Base-by-base conservation (phyloP, 306 rosid genomes). In the Vicia villosa region DNA sequence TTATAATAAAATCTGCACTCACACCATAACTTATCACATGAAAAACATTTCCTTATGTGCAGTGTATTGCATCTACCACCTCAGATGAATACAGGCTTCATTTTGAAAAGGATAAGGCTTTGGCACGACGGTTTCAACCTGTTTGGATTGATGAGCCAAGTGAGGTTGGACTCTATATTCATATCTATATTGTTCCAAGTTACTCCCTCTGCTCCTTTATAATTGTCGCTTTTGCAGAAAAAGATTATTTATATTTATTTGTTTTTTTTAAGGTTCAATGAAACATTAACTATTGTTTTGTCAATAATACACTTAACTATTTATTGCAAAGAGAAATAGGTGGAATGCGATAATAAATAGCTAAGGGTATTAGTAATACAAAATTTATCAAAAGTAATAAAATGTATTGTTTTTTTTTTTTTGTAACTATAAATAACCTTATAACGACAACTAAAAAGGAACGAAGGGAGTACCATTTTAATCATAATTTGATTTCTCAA, bases 51-150 rank as follows among this genome's bases (percentile, higher is more conserved):
- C 6, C 5, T 80, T 68, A 57, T 57, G 56, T 79, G 63, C 90
- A 94, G 98, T 94, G 97, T 74, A 81, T 94, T 81, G 98, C 96
- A 30, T 85, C 98, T 42, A 90, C 98, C 36, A 90, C 98, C 64
- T 42, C 76, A 16, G 90, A 86, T 73, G 98, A 94, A 82, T 94
- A 85, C 85, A 84, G 90, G 84, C 46, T 79, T 61, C 90, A 94
- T 76, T 80, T 94, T 43, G 97, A 94, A 80, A 90, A 86, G 67
- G 98, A 94, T 57, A 86, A 85, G 73, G 98, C 97, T 41, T 84
- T 94, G 70, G 96, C 88, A 20, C 83, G 97, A 10, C 80, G 98
- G 47, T 94, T 94, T 82, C 98, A 94, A 79, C 97, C 97, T 13
- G 88, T 94, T 70, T 80, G 87, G 88, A 73, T 92, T 77, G 79